Base-by-base conservation (phyloP, 306 rosid species). In the Vigna mungo region DNA sequence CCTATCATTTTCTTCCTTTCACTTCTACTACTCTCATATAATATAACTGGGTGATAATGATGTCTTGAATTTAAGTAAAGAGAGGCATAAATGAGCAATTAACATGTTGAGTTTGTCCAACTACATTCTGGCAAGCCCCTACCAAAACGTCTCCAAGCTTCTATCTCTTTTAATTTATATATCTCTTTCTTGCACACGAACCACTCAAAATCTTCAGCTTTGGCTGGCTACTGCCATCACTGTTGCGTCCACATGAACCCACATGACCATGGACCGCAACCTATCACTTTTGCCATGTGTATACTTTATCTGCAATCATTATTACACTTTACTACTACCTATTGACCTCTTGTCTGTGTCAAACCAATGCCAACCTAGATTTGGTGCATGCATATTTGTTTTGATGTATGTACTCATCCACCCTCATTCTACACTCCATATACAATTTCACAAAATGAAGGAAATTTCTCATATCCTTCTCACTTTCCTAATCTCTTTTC, bases 191-290 rank as follows among this genome's bases (percentile, higher is more conserved):
- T n/a, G 34, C 47, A 56, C 72, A 44, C 47, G 51, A 68, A 65
- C 74, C 58, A 82, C 79, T 48, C 53, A 74, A n/a, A n/a, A 36
- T 63, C 30, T 34, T 60, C 36, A 43, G 68, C n/a, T 51, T 72
- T 66, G 75, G 58, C 56, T 55, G 49, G 49, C 49, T 44, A 44
- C 46, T 55, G 20, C 21, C 8, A 61, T 77, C 88, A 27, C 79
- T 68, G 43, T 59, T 68, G 11, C 52, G 49, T 44, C 76, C 83
- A 85, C 85, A 81, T 78, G 85, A 85, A 27, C 47, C 71, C 88
- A 82, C 84, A 75, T 75, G 77, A 75, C 32, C 83, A 5, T 86
- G 90, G 78, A 76, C 86, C 88, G 23, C 84, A 63, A 47, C 14
- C 23, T 4, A 60, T 47, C 64, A 25, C 79, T 85, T 81, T 76